Evolutionary conservation across 768 basidiomycete genomes (phyloP).

Genomic region (Brasilioporus rufonigricans): DNA sequence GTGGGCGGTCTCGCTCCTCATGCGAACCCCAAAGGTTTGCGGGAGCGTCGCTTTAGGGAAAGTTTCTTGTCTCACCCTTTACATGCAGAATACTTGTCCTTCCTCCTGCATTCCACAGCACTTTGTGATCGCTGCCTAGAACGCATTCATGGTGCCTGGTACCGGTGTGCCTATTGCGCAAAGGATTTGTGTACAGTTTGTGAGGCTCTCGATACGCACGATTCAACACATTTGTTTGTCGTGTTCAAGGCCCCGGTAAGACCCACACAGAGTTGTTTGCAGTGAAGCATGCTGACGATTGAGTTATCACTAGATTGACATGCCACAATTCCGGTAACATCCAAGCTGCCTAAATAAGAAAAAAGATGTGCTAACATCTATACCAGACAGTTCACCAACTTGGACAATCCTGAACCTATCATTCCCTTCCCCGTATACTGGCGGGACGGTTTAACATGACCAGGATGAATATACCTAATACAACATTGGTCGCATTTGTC

Average conservation of each 20-base stretch:
- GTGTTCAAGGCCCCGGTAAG: conserved; percentile 82
- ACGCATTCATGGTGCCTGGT: conserved; percentile 85
- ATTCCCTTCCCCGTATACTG: conserved; percentile 63
- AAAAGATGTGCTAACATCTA: conserved; percentile 9
- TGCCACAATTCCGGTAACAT: conserved; percentile 67
- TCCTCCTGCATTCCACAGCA: conserved; percentile 61
- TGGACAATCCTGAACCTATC: conserved; percentile 62
- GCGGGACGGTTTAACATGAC: conserved; percentile 15
- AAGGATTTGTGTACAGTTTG: conserved; percentile 87
- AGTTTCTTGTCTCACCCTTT: neutral
- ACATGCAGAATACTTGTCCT: conserved; percentile 55
- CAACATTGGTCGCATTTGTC: neutral
- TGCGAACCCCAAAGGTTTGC: conserved; percentile 56
- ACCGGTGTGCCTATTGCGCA: conserved; percentile 83
- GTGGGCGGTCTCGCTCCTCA: conserved; percentile 35
- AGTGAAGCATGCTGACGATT: conserved; percentile 4
- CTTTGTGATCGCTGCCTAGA: conserved; percentile 87
- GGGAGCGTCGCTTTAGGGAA: neutral
- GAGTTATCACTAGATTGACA: conserved; percentile 54
- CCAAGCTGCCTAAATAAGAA: neutral
- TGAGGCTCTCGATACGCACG: conserved; percentile 77
- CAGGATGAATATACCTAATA: conserved; percentile 1
- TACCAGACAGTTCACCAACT: conserved; percentile 49
- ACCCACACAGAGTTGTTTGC: conserved; percentile 2
- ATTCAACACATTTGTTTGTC: conserved; percentile 79